Conservation (phyloP, 2,329 filamentous ascomycete species). For the Alternaria viburni region DNA sequence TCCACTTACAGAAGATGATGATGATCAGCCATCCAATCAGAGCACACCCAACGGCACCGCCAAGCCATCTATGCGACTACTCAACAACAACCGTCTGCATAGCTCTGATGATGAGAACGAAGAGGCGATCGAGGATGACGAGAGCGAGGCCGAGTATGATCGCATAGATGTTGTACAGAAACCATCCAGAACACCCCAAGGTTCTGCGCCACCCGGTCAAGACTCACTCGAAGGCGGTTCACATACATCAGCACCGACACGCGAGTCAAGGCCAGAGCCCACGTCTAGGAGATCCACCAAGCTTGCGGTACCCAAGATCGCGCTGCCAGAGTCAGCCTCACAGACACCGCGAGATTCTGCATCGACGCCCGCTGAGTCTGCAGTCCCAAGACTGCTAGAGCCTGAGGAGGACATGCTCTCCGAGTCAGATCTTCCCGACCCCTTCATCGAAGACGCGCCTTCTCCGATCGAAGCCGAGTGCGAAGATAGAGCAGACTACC, state of each 20-base stretch:
- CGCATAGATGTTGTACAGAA: conserved; percentile 19
- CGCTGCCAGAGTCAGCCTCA: conserved; percentile 25
- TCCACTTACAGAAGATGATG: conserved; percentile 44
- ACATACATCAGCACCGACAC: conserved; percentile 6
- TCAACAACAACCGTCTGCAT: conserved; percentile 22
- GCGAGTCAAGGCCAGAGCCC: conserved; percentile 14
- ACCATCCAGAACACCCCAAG: conserved; percentile 16
- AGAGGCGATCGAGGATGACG: conserved; percentile 20
- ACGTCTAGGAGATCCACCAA: conserved; percentile 13
- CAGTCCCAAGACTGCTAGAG: conserved; percentile 31
- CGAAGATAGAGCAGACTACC: conserved; percentile 50
- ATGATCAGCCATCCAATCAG: conserved; percentile 45
- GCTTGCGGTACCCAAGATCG: conserved; percentile 27
- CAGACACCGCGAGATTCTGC: conserved; percentile 36
- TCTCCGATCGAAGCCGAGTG: conserved; percentile 41
- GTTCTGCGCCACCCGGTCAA: conserved; percentile 27
- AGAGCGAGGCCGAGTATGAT: conserved; percentile 22
- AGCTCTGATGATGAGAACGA: conserved; percentile 27
- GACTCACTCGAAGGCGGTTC: conserved; percentile 15
- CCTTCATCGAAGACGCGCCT: conserved; percentile 40
- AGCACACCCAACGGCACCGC: conserved; percentile 35
- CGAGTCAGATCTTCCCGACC: conserved; percentile 46
- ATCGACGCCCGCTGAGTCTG: conserved; percentile 31
- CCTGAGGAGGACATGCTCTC: conserved; percentile 45
- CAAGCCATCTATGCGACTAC: conserved; percentile 33